Evolutionary conservation across 176 grass and related monocot genomes (phyloP), one percentile per base, ranked within the genome.

Genomic region (Avena eriantha): DNA sequence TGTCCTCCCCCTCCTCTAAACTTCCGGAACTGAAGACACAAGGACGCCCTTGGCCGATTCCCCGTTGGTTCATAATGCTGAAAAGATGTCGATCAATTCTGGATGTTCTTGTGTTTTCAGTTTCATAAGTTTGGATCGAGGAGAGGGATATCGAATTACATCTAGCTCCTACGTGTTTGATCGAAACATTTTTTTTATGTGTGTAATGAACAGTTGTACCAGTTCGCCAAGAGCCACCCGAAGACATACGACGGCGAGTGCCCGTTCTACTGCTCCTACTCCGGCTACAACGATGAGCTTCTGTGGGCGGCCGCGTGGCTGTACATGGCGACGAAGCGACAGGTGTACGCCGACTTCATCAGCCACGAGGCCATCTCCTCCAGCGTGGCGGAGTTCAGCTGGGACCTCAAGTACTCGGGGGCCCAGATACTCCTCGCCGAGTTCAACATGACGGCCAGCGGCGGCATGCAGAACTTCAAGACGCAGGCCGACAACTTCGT

Each of bases 201-300:
- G 39, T 64, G n/a, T 17, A 26, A 64, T 77, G 15, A 41, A 33
- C 82, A 98, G 93, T 80, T 99, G 39, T 99, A 81, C 53, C 66
- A 91, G 51, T 96, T 99, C 75, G 92, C 85, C 35, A 94, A 88
- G 86, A 93, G 5, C 67, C 72, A 96, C 89, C 87, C 39, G 77
- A 94, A 94, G 75, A 99, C 73, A 18, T 99, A 90, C 80, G 97
- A 99, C 87, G 97, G 97, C 75, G 97, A 99, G 88, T 96, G 97
- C 87, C 97, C 97, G 43, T 96, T 96, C 90, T 99, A 99, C 87
- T 99, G 97, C 89, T 99, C 97, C 72, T 94, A 93, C 83, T 99
- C 97, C 15, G 97, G 97, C 35, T 96, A 82, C 81, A 91, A 99
- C 80, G 97, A 99, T 81, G 97, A 99, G 82, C 85, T 99, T 16